A percentile compares a stretch with the other conserved stretches of the same genome.
phyloP scores from a whole-genome alignment of 2,329 filamentous ascomycete genomes.

The Aspergillus sp. region DNA sequence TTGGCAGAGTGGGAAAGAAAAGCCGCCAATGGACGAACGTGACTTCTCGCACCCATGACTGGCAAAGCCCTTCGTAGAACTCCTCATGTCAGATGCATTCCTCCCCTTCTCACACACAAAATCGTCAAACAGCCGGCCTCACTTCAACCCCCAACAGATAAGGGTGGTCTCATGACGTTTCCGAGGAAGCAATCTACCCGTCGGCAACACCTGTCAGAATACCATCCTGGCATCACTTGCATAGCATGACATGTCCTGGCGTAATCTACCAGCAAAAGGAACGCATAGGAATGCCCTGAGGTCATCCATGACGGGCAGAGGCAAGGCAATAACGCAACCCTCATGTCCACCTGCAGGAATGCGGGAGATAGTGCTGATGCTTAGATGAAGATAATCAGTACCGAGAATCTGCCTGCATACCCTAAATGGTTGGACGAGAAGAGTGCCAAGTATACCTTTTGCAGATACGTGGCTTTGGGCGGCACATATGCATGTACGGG shows the following conservation, averaged over 20 bases:
- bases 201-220: neutral
- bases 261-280: conserved; percentile 7
- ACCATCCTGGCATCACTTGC: conserved; percentile 18
- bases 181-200: neutral
- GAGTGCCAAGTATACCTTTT: neutral
- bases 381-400: conserved; percentile 3
- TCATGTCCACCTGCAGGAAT: neutral
- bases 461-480: conserved; percentile 1
- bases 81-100: neutral
- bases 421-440: neutral
- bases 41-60: conserved; percentile 4
- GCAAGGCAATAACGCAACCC: neutral
- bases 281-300: neutral
- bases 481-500: conserved; percentile 3
- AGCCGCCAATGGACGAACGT: conserved; percentile 2
- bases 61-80: neutral
- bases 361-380: conserved; percentile 4
- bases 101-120: neutral
- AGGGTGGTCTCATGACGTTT: neutral
- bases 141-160: neutral
- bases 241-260: conserved; percentile 14
- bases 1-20: neutral
- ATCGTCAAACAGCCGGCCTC: neutral
- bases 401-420: neutral
- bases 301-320: neutral